A percentile compares a stretch with the other conserved stretches of the same genome.
Evolutionary conservation across 345 rosid species (phyloP).

Genomic region (Geranium brycei): DNA sequence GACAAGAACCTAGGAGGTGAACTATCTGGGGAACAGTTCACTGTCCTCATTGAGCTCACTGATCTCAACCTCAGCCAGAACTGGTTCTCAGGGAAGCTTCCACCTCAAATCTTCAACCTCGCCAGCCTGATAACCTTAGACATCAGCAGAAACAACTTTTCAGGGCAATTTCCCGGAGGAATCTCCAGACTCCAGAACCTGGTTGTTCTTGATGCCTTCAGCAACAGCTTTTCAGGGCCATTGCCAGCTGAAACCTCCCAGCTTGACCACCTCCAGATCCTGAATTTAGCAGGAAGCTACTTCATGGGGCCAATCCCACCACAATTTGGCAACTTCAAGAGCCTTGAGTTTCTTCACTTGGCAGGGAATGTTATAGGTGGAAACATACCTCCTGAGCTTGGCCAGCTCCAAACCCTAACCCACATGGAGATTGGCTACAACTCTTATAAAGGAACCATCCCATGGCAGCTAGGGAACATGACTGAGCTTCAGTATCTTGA

Average conservation of each 20-base stretch:
- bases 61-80: slow-evolving; percentile 76
- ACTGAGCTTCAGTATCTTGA: slow-evolving; percentile 72
- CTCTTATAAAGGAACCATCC: slow-evolving; percentile 57
- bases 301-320: slow-evolving; percentile 72
- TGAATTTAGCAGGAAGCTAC: slow-evolving; percentile 90
- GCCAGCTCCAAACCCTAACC: slow-evolving; percentile 44
- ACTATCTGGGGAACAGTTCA: slow-evolving; percentile 35
- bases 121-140: slow-evolving; percentile 49
- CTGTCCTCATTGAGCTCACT: slow-evolving; percentile 51
- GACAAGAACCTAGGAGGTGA: slow-evolving; percentile 48
- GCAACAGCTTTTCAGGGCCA: slow-evolving; percentile 83
- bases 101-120: slow-evolving; percentile 43
- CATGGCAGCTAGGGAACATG: slow-evolving; percentile 67
- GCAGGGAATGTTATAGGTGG: slow-evolving; percentile 69
- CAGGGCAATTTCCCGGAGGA: slow-evolving; percentile 48
- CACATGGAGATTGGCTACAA: slow-evolving; percentile 98
- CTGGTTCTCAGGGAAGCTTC: slow-evolving; percentile 58
- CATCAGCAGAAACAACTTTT: slow-evolving; percentile 77
- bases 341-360: slow-evolving; percentile 62
- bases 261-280: slow-evolving; percentile 45
- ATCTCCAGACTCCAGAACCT: slow-evolving; percentile 34
- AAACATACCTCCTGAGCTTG: slow-evolving; percentile 53
- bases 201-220: slow-evolving; percentile 56
- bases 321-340: slow-evolving; percentile 53
- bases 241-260: slow-evolving; percentile 44